Base-by-base conservation (phyloP, 2,329 filamentous ascomycete genomes). In the Colletotrichum caudatum region DNA sequence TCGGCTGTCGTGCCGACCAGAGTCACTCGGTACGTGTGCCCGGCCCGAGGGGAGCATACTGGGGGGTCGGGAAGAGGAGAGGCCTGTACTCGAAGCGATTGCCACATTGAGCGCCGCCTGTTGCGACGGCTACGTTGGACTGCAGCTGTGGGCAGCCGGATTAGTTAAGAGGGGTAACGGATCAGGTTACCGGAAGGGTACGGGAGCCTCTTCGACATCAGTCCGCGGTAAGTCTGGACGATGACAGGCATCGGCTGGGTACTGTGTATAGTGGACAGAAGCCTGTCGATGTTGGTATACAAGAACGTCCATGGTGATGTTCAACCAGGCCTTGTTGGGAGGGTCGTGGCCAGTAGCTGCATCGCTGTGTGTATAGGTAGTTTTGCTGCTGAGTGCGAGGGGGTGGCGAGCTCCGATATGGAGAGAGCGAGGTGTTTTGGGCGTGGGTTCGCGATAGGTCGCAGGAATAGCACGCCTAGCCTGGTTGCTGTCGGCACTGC, bases 181-280 rank as follows among this genome's bases (percentile, higher is more conserved):
- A 26, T 12, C 14, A 18, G 16, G 41, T 26, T 26, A 12, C 9
- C 14, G 54, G 6, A 41, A 9, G 11, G 11, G 8, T 2, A 11
- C 23, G 33, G 9, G 54, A 39, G 54, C 33, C 33, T 39, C 33
- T 2, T 57, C 20, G 11, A 37, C 5, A 2, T 4, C 41, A 18
- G 44, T 35, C 37, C 35, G 29, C 33, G 41, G 33, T 20, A 35
- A 61, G 35, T n/a, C 8, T 4, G n/a, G n/a, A 23, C n/a, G 29
- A 20, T 35, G 8, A 48, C 29, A 51, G 16, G 44, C 35, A 46
- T 58, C 9, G 3, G 20, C 48, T 61, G 64, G 41, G 56, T 56
- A 57, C 39, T 46, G 54, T 66, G 46, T 35, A 59, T 46, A 29
- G 20, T n/a, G 23, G 51, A 20, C 35, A 54, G 66, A 59, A 41